phyloP scores from a whole-genome alignment of 2,329 filamentous ascomycete genomes.

The Colletotrichum destructivum region DNA sequence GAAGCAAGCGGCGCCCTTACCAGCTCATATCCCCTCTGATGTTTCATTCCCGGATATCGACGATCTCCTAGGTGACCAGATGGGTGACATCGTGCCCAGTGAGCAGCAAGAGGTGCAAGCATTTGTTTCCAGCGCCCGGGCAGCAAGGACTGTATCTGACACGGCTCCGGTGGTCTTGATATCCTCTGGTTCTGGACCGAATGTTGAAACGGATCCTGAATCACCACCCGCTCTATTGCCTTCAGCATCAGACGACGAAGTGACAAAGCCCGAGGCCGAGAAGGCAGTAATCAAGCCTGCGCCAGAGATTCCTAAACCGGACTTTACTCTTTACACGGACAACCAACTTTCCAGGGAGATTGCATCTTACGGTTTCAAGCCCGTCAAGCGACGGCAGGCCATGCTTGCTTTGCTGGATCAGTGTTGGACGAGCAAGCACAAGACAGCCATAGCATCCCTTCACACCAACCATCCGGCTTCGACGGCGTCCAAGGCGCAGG shows the following conservation, averaged over 20 bases:
- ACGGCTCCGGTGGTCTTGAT: neutral
- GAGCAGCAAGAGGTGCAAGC: neutral
- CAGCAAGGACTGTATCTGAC: neutral
- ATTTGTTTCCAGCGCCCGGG: neutral
- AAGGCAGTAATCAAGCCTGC: neutral
- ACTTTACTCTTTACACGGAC: slow-evolving; percentile 74
- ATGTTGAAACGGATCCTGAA: neutral
- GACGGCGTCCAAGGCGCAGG: slow-evolving; percentile 20
- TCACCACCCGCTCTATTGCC: neutral
- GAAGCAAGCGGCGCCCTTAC: neutral
- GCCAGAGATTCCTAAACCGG: slow-evolving; percentile 57
- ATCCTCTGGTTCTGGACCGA: neutral
- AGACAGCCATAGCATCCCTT: slow-evolving; percentile 45
- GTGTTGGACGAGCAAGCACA: slow-evolving; percentile 76
- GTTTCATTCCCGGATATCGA: slow-evolving; percentile 39
- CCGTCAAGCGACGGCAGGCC: slow-evolving; percentile 75
- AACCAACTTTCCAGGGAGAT: slow-evolving; percentile 74
- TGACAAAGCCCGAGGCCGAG: neutral
- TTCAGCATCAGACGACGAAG: neutral
- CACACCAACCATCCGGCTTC: slow-evolving; percentile 39
- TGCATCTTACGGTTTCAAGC: slow-evolving; percentile 79
- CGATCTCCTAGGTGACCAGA: slow-evolving; percentile 27
- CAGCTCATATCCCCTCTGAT: slow-evolving; percentile 20
- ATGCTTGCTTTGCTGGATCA: slow-evolving; percentile 80
- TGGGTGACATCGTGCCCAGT: neutral